Evolutionary conservation across 2,329 filamentous ascomycete genomes (phyloP).

Genomic region (Chaetomium sp.): DNA sequence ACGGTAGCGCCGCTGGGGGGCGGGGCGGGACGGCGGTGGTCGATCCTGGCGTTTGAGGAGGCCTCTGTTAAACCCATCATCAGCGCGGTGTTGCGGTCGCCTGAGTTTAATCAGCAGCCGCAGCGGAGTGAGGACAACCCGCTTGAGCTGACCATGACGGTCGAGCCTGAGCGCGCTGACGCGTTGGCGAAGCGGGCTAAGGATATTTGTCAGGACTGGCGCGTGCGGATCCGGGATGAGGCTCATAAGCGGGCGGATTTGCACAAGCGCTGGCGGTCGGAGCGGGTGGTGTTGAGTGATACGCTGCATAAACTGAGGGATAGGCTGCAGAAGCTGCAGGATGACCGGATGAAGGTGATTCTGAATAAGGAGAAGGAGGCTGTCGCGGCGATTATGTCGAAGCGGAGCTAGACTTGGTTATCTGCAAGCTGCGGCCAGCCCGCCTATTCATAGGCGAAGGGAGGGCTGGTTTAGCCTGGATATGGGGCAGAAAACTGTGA

Average conservation of each 20-base stretch:
- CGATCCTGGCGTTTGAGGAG: slow-evolving; percentile 34
- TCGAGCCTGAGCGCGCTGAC: slow-evolving; percentile 47
- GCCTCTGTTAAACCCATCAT: slow-evolving; percentile 48
- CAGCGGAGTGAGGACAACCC: slow-evolving; percentile 53
- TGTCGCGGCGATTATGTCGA: slow-evolving; percentile 30
- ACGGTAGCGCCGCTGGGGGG: slow-evolving; percentile 44
- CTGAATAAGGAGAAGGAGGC: slow-evolving; percentile 44
- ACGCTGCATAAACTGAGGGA: slow-evolving; percentile 35
- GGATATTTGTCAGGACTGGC: slow-evolving; percentile 45
- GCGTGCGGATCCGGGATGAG: slow-evolving; percentile 42
- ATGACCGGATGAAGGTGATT: slow-evolving; percentile 47
- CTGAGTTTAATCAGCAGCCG: slow-evolving; percentile 56
- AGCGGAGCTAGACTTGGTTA: neutral
- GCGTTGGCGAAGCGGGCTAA: slow-evolving; percentile 39
- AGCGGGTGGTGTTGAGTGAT: slow-evolving; percentile 39
- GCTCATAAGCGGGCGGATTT: slow-evolving; percentile 43
- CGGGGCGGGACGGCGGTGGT: slow-evolving; percentile 27
- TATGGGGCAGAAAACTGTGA: too few relatives aligned
- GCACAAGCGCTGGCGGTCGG: slow-evolving; percentile 45
- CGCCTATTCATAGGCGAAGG: too few relatives aligned
- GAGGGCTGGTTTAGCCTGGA: too few relatives aligned
- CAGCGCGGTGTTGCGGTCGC: slow-evolving; percentile 45
- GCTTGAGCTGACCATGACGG: slow-evolving; percentile 49
- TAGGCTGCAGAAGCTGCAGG: slow-evolving; percentile 45
- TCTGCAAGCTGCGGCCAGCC: too few relatives aligned